Conservation (phyloP, 2,329 filamentous ascomycete species). For the Neocatenulostroma microsporum region DNA sequence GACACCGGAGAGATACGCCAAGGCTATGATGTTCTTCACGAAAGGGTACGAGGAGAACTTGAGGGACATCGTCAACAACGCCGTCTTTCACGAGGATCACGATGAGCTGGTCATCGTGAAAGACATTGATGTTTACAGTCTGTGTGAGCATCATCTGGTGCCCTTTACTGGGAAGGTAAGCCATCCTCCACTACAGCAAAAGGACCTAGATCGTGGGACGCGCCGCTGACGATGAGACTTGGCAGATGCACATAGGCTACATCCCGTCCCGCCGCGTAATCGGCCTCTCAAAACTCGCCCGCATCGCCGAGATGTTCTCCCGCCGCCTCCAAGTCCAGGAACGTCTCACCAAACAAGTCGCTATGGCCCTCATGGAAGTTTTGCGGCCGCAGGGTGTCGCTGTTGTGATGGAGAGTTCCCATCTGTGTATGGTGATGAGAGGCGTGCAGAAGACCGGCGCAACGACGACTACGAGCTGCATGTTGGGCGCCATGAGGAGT, state of each 20-base stretch:
- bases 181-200: not conserved
- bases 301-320: slow-evolving; percentile 95
- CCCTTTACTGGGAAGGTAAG: slow-evolving; percentile 88
- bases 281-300: slow-evolving; percentile 88
- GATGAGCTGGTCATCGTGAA: slow-evolving; percentile 97
- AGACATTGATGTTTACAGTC: slow-evolving; percentile 88
- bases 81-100: slow-evolving; percentile 93
- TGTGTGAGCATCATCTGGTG: slow-evolving; percentile 96
- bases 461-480: slow-evolving; percentile 89
- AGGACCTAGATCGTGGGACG: too few relatives aligned
- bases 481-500: slow-evolving; percentile 90
- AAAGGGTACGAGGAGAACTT: slow-evolving; percentile 96
- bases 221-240: too few relatives aligned
- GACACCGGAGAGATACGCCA: slow-evolving; percentile 79
- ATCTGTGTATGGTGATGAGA: slow-evolving; percentile 98
- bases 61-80: slow-evolving; percentile 80
- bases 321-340: slow-evolving; percentile 93
- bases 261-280: slow-evolving; percentile 88
- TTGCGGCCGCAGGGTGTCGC: slow-evolving; percentile 90
- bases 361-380: slow-evolving; percentile 85
- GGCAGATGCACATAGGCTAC: slow-evolving; percentile 98
- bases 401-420: slow-evolving; percentile 94
- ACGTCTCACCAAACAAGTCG: slow-evolving; percentile 90
- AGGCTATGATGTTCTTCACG: slow-evolving; percentile 92
- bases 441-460: slow-evolving; percentile 89